Conservation (phyloP, 2,329 filamentous ascomycete species). For the Xylariaceae sp. region DNA sequence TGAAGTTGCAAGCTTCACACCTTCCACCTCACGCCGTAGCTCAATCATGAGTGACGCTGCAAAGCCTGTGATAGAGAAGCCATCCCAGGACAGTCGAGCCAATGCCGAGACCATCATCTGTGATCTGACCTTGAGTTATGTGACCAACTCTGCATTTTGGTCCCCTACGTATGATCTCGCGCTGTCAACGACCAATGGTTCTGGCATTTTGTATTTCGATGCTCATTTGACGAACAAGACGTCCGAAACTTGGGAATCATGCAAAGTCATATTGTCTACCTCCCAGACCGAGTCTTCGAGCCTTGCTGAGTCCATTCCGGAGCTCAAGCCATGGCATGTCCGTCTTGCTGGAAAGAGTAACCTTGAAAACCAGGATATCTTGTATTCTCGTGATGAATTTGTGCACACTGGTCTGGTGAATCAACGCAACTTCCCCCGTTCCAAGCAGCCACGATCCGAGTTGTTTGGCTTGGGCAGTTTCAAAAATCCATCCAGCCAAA, state of each 20-base stretch:
- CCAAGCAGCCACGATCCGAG: conserved; percentile 32
- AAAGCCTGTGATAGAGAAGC: conserved; percentile 38
- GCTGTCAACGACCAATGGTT: conserved; percentile 54
- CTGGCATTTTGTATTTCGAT: conserved; percentile 57
- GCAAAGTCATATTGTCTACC: conserved; percentile 60
- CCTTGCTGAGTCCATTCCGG: conserved; percentile 54
- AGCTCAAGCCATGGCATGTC: conserved; percentile 56
- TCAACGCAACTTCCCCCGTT: conserved; percentile 22
- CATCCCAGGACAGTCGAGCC: conserved; percentile 13
- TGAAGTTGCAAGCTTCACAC: conserved; percentile 43
- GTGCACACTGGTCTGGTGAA: conserved; percentile 18
- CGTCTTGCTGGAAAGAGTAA: conserved; percentile 39
- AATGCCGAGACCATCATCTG: conserved; percentile 29
- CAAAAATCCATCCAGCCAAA: not conserved
- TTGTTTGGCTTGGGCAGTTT: conserved; percentile 34
- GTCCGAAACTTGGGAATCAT: conserved; percentile 61
- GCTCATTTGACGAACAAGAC: conserved; percentile 61
- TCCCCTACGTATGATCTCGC: conserved; percentile 60
- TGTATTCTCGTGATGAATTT: conserved; percentile 40
- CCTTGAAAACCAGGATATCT: conserved; percentile 26
- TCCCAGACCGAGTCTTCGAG: conserved; percentile 59
- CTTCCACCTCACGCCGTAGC: conserved; percentile 46
- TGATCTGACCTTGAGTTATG: conserved; percentile 56
- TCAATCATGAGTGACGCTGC: conserved; percentile 53
- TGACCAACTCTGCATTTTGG: conserved; percentile 59